Evolutionary conservation across 495 filamentous ascomycete genomes (phyloP), one percentile per base, ranked within the genome.

Genomic region (Pseudoneurospora amorphoporcata): DNA sequence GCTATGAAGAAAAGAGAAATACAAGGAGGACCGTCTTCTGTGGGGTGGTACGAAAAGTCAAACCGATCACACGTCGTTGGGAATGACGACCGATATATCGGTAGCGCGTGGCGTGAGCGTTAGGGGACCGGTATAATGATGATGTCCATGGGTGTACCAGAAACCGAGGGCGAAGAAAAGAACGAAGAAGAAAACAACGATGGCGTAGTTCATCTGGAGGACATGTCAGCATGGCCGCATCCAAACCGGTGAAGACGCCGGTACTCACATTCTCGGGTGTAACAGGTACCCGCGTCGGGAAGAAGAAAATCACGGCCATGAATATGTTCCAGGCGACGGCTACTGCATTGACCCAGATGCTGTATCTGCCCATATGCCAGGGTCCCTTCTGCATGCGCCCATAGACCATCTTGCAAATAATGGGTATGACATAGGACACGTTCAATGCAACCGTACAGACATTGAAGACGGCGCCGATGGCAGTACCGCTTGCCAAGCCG

Each of bases 361-460:
- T 81, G 17, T 81, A 78, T 41, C 78, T 76, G 10, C 88, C 88
- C 81, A 90, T 80, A 74, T 90, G 82, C 85, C 87, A 90, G 19
- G 88, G 89, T 29, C 88, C 89, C 16, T 81, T 84, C 78, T 87
- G 78, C 73, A 90, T 90, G 39, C 84, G 79, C 16, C 85, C 83
- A 65, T 85, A 90, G 4, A 84, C 9, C 68, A 90, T 73, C 79
- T 90, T 91, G 79, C 87, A 90, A 32, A 88, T 72, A 65, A 91
- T 86, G 0, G 89, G 89, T 68, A 90, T 87, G 72, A 86, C 83
- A 79, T 90, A 90, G 47, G 82, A 85, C 83, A 87, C 86, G 76
- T 91, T 89, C n/a, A 90, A 79, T 9, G 88, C 87, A 68, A 90
- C 89, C 23, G 88, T 85, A 72, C 86, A 88, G 12, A 90, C 81